Evolutionary conservation across 768 basidiomycete genomes (phyloP).

Genomic region (Clitopilus hobsonii): DNA sequence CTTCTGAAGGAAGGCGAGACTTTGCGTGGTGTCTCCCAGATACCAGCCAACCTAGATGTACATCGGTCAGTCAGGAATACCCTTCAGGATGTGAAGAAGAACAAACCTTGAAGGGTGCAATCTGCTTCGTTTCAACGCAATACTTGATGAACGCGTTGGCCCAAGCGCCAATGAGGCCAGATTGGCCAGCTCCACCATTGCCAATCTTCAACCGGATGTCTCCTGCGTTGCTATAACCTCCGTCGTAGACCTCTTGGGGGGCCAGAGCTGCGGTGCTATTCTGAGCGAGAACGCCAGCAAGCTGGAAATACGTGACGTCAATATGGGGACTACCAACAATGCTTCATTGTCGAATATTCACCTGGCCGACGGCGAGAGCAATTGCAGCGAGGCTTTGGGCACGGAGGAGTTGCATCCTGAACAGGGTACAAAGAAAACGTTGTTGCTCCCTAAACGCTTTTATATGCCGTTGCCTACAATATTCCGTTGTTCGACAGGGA

Average conservation of each 20-base stretch:
- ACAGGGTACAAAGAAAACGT: too few species aligned
- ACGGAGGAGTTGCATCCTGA: too few species aligned
- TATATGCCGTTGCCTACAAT: too few species aligned
- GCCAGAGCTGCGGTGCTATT: not conserved
- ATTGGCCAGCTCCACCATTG: conserved; percentile 16
- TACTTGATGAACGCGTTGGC: conserved; percentile 14
- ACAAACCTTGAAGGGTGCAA: conserved; percentile 9
- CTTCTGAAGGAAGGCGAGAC: conserved; percentile 33
- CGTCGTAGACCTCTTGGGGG: conserved; percentile 11
- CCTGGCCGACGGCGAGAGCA: not conserved
- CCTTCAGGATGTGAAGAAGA: not conserved
- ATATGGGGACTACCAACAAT: not conserved
- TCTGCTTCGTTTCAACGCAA: conserved; percentile 4
- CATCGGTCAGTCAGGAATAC: not conserved
- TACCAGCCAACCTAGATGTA: conserved; percentile 48
- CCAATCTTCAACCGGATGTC: conserved; percentile 12
- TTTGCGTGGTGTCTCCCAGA: conserved; percentile 52
- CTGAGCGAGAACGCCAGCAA: not conserved
- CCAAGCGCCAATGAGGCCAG: conserved; percentile 15
- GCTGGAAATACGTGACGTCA: not conserved
- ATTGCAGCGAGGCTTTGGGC: too few species aligned
- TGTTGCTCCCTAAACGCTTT: too few species aligned
- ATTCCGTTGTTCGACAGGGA: too few species aligned
- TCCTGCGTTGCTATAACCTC: conserved; percentile 7
- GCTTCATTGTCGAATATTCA: too few species aligned